Conservation (phyloP, 768 basidiomycete genomes). For the Leucosporidium creatinivorum region DNA sequence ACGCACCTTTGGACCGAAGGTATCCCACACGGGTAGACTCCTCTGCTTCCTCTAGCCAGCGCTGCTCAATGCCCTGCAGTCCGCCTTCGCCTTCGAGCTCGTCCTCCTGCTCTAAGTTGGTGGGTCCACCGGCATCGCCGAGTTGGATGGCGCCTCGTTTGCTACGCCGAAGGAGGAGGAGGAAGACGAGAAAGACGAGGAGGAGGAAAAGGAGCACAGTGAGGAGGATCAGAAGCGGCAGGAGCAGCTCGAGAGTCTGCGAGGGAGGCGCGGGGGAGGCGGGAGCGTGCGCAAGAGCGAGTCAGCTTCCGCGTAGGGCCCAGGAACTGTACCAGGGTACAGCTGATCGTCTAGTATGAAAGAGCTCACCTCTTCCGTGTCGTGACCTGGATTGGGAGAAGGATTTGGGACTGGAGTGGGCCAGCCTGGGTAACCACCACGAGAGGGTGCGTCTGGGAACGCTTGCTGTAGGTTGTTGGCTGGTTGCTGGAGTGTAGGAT, state of each 20-base stretch:
- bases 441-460: too few relatives aligned
- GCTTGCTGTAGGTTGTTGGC: too few relatives aligned
- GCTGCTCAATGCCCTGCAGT: conserved; percentile 79
- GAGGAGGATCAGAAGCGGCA: conserved; percentile 88
- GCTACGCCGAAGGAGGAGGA: conserved; percentile 53
- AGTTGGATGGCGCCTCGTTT: conserved; percentile 66
- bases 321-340: too few relatives aligned
- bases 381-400: too few relatives aligned
- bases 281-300: neutral
- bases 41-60: conserved; percentile 79
- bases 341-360: too few relatives aligned
- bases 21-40: conserved; percentile 66
- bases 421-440: too few relatives aligned
- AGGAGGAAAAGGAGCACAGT: conserved; percentile 88
- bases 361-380: conserved; percentile 1
- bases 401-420: too few relatives aligned
- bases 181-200: conserved; percentile 83
- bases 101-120: conserved; percentile 88
- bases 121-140: conserved; percentile 79
- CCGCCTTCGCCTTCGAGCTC: conserved; percentile 81
- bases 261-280: neutral
- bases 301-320: neutral
- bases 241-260: conserved; percentile 50
- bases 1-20: conserved; percentile 72
- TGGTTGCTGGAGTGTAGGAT: too few relatives aligned